phyloP scores from a whole-genome alignment of 306 rosid genomes.

The Pterocarpus santalinus region DNA sequence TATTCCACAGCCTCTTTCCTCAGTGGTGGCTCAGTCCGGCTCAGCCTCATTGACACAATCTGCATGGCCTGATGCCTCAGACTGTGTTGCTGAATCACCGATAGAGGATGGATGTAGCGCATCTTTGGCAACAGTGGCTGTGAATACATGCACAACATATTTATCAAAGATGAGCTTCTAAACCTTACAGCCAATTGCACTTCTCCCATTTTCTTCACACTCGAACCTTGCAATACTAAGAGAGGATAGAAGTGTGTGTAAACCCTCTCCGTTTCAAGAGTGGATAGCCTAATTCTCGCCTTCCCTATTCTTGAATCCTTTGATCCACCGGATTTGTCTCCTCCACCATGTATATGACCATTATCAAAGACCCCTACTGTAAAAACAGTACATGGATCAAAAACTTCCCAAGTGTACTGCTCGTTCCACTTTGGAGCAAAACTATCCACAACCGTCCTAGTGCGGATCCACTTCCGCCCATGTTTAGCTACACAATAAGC shows the following conservation, averaged over 20 bases:
- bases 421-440: conserved; percentile 82
- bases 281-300: conserved; percentile 79
- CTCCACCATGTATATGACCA: conserved; percentile 64
- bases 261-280: conserved; percentile 78
- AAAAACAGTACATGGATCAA: conserved; percentile 79
- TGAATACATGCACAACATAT: conserved; percentile 72
- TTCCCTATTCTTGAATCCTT: conserved; percentile 84
- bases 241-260: conserved; percentile 88
- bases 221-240: conserved; percentile 66
- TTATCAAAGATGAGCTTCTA: conserved; percentile 71
- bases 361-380: conserved; percentile 82
- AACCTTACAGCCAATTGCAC: conserved; percentile 84
- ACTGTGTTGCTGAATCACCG: conserved; percentile 68
- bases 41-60: conserved; percentile 74
- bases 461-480: conserved; percentile 87
- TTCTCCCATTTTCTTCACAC: conserved; percentile 90
- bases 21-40: conserved; percentile 80
- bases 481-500: conserved; percentile 84
- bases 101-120: conserved; percentile 82
- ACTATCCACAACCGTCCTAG: conserved; percentile 75
- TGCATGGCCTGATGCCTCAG: conserved; percentile 80
- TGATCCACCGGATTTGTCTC: conserved; percentile 58
- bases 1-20: conserved; percentile 86
- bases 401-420: conserved; percentile 93
- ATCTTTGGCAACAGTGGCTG: conserved; percentile 85